These are phyloP conservation scores for Spathaspora gorwiae DNA, from an alignment of 805 yeast species.

Conservation along the genomic window DNA sequence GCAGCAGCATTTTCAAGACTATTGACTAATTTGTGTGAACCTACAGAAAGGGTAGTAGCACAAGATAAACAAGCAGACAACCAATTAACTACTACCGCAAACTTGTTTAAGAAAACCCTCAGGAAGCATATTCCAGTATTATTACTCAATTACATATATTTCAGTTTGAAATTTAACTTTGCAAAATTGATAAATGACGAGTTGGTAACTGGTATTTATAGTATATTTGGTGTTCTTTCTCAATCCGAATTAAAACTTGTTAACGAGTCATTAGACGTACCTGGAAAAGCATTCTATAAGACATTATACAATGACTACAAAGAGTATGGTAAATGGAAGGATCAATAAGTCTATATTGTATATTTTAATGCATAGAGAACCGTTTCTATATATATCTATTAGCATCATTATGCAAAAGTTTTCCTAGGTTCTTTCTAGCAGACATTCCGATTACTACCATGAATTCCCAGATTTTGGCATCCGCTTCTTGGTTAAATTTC, in stretches of 20 bases:
- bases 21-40: slow-evolving; percentile 69
- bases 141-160: slow-evolving; percentile 52
- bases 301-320: slow-evolving; percentile 68
- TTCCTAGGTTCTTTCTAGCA: slow-evolving; percentile 22
- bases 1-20: slow-evolving; percentile 55
- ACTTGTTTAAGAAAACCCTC: slow-evolving; percentile 53
- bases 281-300: slow-evolving; percentile 66
- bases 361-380: not conserved
- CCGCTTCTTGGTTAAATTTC: slow-evolving; percentile 10
- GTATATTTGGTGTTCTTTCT: slow-evolving; percentile 67
- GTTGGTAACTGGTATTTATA: slow-evolving; percentile 53
- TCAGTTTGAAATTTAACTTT: slow-evolving; percentile 49
- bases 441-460: slow-evolving; percentile 18
- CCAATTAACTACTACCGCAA: slow-evolving; percentile 47
- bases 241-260: slow-evolving; percentile 58
- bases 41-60: slow-evolving; percentile 34
- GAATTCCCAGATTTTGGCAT: slow-evolving; percentile 33
- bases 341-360: slow-evolving; percentile 28
- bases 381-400: slow-evolving; percentile 13
- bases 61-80: slow-evolving; percentile 4
- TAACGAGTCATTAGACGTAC: slow-evolving; percentile 60
- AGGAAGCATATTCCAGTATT: slow-evolving; percentile 61
- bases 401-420: slow-evolving; percentile 27
- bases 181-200: slow-evolving; percentile 42
- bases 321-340: slow-evolving; percentile 79